Evolutionary conservation across 352 stramenopile genomes (phyloP), one percentile per base, ranked within the genome.

Genomic region (Stephanocyclus meneghinianus): DNA sequence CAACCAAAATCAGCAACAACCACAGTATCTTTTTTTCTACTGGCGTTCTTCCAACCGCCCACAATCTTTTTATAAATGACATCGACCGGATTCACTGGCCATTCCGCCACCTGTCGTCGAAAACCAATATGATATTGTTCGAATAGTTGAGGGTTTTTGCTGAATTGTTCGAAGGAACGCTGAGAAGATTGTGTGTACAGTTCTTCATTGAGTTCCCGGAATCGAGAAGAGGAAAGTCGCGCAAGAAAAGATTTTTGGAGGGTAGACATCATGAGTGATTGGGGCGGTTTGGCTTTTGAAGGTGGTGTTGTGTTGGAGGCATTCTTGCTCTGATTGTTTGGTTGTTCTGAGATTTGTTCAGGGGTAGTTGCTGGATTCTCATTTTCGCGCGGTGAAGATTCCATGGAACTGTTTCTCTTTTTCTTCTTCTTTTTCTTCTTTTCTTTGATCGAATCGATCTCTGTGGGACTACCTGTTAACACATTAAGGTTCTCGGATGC

Each of bases 181-280:
- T 89, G 67, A 18, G 97, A 97, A n/a, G 95, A 95, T 30, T 86
- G 97, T 5, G 96, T 99, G 87, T 99, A 99, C 15, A 99, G 83
- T 80, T 98, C 94, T 86, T 99, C 97, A 79, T 99, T 99, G 10
- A 99, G 91, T 90, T 97, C 97, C 67, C 97, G 95, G 88, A 99
- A 99, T 80, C 97, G 95, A 60, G 94, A 95, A 35, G 96, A 96
- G 51, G 97, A 91, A 15, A 99, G 88, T 11, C 95, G 93, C 13
- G 92, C 91, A 16, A 95, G 91, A 89, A 98, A 93, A 16, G 76
- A 56, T 71, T 91, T 74, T 77, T 91, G 84, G 2, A 91, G 66
- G 47, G 80, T 79, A 4, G 88, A 91, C 64, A 81, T 77, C 63
- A 72, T 63, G 0, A 63, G 66, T 62, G 51, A 56, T 68, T 71